Base-by-base conservation (phyloP, 495 filamentous ascomycete genomes). In the Aspergillus saccharolyticus region DNA sequence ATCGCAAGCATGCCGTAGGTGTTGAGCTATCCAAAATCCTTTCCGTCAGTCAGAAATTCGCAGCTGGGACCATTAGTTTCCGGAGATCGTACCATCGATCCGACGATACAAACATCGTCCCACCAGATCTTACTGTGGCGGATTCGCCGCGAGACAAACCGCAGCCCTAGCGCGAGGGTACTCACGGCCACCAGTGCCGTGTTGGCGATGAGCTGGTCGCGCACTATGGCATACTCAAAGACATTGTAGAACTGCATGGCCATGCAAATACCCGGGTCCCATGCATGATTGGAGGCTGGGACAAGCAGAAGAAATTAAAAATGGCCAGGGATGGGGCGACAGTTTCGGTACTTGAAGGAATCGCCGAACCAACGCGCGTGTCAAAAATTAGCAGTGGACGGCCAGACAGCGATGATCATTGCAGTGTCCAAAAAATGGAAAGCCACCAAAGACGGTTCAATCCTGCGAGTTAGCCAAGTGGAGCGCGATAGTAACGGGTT, bases 1-100 rank as follows among this genome's bases (percentile, higher is more conserved):
- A 66, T 62, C 39, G 61, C 58, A 1, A 68, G 58, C 65, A 66
- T 61, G 7, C 61, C 63, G 42, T 62, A 66, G 16, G 63, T 63
- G 33, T 68, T 58, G 16, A 66, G 44, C 52, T 62, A 55, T 30
- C 0, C 33, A 12, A 15, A 12, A 15, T 20, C 54, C 22, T 16
- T 17, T 47, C 17, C 19, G 46, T 25, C 46, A 25, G 20, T 21
- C 19, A 3, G 46, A 5, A 24, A 4, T 17, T 12, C 33, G 10
- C 10, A 15, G 7, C 25, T 10, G 25, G 4, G 25, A 30, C 25
- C 4, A 30, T 4, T 1, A 25, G 16, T 1, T 49, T 25, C 16
- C 20, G 15, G 21, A 0, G 20, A 22, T 49, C 46, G 22, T 48
- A 55, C 53, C 53, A 45, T 25, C 46, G 49, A 65, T 30, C 39